phyloP scores from a whole-genome alignment of 2,329 filamentous ascomycete genomes.

The Trichophaea hybrida region DNA sequence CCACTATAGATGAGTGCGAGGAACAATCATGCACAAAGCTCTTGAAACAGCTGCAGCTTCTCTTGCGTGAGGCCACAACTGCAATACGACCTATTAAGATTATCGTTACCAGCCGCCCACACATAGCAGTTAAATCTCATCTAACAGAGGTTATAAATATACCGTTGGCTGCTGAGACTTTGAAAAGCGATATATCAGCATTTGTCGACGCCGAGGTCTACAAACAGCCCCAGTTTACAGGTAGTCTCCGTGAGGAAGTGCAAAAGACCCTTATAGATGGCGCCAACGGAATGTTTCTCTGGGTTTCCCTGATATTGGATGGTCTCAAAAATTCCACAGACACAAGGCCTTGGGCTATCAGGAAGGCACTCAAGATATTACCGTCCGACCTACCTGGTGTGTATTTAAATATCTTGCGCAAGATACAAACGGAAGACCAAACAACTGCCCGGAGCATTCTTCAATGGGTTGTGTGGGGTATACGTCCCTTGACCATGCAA shows the following conservation, averaged over 20 bases:
- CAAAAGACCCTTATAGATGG: slow-evolving; percentile 6
- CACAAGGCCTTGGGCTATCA: neutral
- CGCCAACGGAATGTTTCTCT: slow-evolving; percentile 15
- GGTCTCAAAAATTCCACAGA: neutral
- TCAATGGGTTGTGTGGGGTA: slow-evolving; percentile 16
- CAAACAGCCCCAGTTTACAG: neutral
- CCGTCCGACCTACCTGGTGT: slow-evolving; percentile 1
- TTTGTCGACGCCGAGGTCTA: slow-evolving; percentile 2
- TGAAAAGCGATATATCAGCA: slow-evolving; percentile 3
- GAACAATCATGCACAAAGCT: neutral
- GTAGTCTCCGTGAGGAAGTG: neutral
- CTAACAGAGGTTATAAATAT: neutral
- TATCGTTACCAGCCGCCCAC: slow-evolving; percentile 6
- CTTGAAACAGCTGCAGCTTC: neutral
- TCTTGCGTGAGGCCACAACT: neutral
- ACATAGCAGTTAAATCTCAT: neutral
- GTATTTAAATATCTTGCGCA: slow-evolving; percentile 6
- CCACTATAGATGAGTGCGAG: slow-evolving; percentile 8
- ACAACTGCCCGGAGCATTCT: slow-evolving; percentile 19
- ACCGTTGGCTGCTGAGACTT: slow-evolving; percentile 2
- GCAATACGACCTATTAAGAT: neutral
- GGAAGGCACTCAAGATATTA: neutral
- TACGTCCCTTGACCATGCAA: slow-evolving; percentile 16
- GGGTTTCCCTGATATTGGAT: slow-evolving; percentile 16
- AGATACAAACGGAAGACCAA: slow-evolving; percentile 4